Evolutionary conservation across 768 basidiomycete species (phyloP), one percentile per base, ranked within the genome.

Genomic region (Phylloporus arenicola): DNA sequence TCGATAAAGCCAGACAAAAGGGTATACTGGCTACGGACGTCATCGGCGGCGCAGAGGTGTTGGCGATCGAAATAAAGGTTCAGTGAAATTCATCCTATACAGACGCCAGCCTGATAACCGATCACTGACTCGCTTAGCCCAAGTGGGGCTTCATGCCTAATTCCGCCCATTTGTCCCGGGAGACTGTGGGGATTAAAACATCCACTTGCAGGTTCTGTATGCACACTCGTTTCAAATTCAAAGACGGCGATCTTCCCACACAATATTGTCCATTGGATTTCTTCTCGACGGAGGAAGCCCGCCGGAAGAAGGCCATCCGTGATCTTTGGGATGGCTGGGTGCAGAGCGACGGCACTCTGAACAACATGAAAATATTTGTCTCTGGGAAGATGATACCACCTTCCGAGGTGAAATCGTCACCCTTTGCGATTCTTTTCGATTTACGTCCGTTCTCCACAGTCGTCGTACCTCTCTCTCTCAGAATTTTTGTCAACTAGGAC

Each of bases 101-200:
- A 17, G 42, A n/a, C 29, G 24, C 40, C 37, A 40, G 22, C 31
- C 22, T 42, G 42, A 12, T 53, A 22, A 57, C 39, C 44, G 17
- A 48, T 43, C 33, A 29, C 31, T 14, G 1, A 40, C 33, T 42
- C 48, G 47, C 29, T 5, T 62, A 96, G 95, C 95, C 95, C 29
- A 99, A 99, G 74, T 99, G 95, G 94, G 92, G 84, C 3, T 96
- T 99, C 68, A 68, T 97, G 34, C 92, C 95, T 3, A 75, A 73
- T 29, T 61, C 76, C 6, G 56, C 60, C 2, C 76, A 85, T 67
- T 73, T 93, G 33, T 86, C 91, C 6, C 58, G 73, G 3, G 68
- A 70, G 34, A 86, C 84, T 1, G 73, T 67, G 13, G 52, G 60
- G 1, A 68, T 82, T 57, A 97, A 97, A 73, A 73, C 74, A 7